These are phyloP conservation scores for Zalaria sp. DNA, from an alignment of 2,329 filamentous ascomycete species.

Conservation along the genomic window DNA sequence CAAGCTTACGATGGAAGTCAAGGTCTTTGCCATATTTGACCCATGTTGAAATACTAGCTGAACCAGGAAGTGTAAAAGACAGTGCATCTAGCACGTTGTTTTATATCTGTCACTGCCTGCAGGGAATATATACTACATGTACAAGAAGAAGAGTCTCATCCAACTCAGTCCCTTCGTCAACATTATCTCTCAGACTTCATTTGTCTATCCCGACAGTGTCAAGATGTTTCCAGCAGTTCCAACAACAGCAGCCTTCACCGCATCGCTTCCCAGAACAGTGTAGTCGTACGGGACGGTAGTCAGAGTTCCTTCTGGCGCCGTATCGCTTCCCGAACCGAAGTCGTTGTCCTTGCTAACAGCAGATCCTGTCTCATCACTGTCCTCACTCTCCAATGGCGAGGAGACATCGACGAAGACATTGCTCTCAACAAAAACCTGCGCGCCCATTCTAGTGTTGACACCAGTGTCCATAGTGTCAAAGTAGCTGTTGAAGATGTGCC, in stretches of 20 bases:
- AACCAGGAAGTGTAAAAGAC: no score
- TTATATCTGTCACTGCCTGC: no score
- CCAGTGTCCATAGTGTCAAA: slow-evolving; percentile 20
- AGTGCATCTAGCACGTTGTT: no score
- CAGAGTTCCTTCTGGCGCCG: slow-evolving; percentile 19
- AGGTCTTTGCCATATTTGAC: no score
- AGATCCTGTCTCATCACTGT: slow-evolving; percentile 18
- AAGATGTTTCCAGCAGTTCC: slow-evolving; percentile 25
- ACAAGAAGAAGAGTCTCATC: no score
- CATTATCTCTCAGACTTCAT: neutral
- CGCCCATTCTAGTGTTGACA: slow-evolving; percentile 28
- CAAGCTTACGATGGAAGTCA: no score
- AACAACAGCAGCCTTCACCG: slow-evolving; percentile 24
- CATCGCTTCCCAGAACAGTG: slow-evolving; percentile 17
- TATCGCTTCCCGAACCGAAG: slow-evolving; percentile 20
- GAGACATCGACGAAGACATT: slow-evolving; percentile 21
- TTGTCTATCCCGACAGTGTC: slow-evolving; percentile 10
- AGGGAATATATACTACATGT: no score
- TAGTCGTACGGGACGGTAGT: slow-evolving; percentile 20
- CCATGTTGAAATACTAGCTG: no score
- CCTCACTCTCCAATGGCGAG: slow-evolving; percentile 21
- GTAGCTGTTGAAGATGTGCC: slow-evolving; percentile 42
- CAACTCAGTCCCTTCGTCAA: no score
- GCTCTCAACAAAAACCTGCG: slow-evolving; percentile 28
- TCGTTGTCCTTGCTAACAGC: slow-evolving; percentile 24